Percentiles rank a stretch among this genome's conserved stretches.
Evolutionary conservation across 1,139 yeast species (phyloP).

Genomic region (Wickerhamomyces sp.): DNA sequence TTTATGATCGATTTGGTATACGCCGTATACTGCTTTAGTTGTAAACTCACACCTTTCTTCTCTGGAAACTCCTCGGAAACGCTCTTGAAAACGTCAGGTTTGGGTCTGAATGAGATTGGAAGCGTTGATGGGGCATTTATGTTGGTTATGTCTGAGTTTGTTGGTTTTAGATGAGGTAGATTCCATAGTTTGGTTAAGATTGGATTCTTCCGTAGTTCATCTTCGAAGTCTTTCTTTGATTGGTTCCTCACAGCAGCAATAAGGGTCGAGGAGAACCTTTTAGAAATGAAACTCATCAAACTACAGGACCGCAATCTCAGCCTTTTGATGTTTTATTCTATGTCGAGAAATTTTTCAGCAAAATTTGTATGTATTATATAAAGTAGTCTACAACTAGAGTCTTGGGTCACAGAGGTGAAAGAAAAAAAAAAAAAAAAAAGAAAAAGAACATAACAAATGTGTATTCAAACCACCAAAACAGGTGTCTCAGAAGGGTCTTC

Average conservation of each 20-base stretch:
- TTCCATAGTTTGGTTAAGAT: slow-evolving; percentile 5
- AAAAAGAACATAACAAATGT: not conserved
- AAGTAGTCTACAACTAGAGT: too few species aligned
- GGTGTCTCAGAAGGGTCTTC: slow-evolving; percentile 62
- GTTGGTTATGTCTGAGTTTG: slow-evolving; percentile 4
- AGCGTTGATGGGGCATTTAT: slow-evolving; percentile 36
- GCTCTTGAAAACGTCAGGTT: slow-evolving; percentile 28
- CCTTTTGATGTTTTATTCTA: too few species aligned
- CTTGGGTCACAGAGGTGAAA: too few species aligned
- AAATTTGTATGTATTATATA: too few species aligned
- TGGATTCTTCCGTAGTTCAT: slow-evolving; percentile 1
- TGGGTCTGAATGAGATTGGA: slow-evolving; percentile 34
- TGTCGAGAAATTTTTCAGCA: too few species aligned
- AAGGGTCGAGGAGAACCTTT: not conserved
- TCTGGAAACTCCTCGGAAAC: slow-evolving; percentile 25
- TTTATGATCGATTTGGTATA: slow-evolving; percentile 37
- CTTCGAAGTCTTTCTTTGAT: slow-evolving; percentile 1
- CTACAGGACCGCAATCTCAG: too few species aligned
- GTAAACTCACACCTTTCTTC: slow-evolving; percentile 23
- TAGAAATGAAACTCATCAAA: not conserved
- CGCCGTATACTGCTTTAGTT: slow-evolving; percentile 32
- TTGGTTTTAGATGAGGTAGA: slow-evolving; percentile 1
- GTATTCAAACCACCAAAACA: slow-evolving; percentile 26
- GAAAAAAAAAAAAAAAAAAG: too few species aligned
- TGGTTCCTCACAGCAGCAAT: not conserved